Conservation (phyloP, 2,329 filamentous ascomycete species). For the Sarocladiaceae sp. region DNA sequence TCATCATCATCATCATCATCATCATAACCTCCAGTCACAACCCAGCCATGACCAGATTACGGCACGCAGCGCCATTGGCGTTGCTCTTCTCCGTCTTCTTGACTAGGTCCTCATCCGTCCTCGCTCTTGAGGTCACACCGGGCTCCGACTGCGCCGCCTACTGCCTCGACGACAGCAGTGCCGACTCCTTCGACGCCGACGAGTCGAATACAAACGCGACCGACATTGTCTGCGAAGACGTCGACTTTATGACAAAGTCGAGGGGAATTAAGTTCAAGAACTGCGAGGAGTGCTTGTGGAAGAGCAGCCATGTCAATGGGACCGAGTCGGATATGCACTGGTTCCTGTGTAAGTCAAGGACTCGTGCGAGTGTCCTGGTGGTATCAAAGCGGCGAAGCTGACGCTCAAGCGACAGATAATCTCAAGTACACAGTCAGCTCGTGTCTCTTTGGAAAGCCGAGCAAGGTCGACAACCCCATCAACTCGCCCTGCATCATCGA, state of each 20-base stretch:
- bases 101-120: constrained; percentile 4
- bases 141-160: constrained; percentile 42
- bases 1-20: not conserved
- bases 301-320: constrained; percentile 33
- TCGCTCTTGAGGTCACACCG: constrained; percentile 40
- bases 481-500: constrained; percentile 38
- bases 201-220: constrained; percentile 34
- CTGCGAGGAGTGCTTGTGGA: constrained; percentile 40
- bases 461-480: constrained; percentile 18
- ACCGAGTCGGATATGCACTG: constrained; percentile 36
- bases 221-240: constrained; percentile 42
- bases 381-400: not conserved
- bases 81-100: constrained; percentile 9
- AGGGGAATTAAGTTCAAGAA: constrained; percentile 39
- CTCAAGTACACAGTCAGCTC: constrained; percentile 40
- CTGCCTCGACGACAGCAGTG: constrained; percentile 35
- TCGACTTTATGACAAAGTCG: constrained; percentile 28
- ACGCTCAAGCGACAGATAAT: constrained; percentile 32
- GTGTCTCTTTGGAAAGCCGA: constrained; percentile 35
- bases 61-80: not conserved
- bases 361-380: too few relatives aligned
- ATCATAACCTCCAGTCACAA: not conserved
- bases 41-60: not conserved
- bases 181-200: constrained; percentile 25
- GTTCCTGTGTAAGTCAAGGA: constrained; percentile 38